A percentile compares a stretch with the other conserved stretches of the same genome.
Evolutionary conservation across 192 early-diverging fungal genomes (phyloP).

Genomic region (Backusella macrospora): DNA sequence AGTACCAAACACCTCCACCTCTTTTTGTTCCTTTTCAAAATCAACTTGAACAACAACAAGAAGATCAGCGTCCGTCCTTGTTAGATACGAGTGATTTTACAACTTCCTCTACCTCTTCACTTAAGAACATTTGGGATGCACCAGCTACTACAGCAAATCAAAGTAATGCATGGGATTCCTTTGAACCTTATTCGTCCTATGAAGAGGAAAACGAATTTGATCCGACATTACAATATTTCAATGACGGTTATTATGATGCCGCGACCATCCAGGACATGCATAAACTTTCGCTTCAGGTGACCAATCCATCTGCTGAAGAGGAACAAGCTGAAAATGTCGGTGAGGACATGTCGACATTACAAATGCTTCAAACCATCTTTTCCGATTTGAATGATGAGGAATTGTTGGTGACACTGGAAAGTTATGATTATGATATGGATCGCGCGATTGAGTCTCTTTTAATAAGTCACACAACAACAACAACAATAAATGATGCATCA

Average conservation of each 20-base stretch:
- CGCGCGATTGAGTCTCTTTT: constrained; percentile 42
- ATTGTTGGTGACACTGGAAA: constrained; percentile 41
- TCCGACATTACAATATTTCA: constrained; percentile 33
- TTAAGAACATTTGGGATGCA: constrained; percentile 22
- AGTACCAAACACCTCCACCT: background rate
- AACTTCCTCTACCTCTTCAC: background rate
- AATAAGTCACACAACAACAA: background rate
- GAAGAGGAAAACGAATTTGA: constrained; percentile 38
- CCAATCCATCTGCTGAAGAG: constrained; percentile 34
- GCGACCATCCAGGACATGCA: constrained; percentile 34
- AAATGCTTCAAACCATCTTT: constrained; percentile 49
- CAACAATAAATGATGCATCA: background rate
- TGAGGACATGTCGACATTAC: constrained; percentile 50
- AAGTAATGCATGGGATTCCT: background rate
- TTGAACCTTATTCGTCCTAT: background rate
- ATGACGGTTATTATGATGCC: constrained; percentile 18
- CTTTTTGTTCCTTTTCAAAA: constrained; percentile 1
- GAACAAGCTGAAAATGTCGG: constrained; percentile 38
- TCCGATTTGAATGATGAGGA: constrained; percentile 42
- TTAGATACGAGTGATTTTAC: background rate
- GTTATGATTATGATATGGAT: constrained; percentile 49
- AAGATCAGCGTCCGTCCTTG: background rate
- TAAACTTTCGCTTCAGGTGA: constrained; percentile 14
- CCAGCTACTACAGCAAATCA: background rate
- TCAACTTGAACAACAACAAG: background rate